phyloP scores from a whole-genome alignment of 2,329 filamentous ascomycete species.

The Cercospora sp. region DNA sequence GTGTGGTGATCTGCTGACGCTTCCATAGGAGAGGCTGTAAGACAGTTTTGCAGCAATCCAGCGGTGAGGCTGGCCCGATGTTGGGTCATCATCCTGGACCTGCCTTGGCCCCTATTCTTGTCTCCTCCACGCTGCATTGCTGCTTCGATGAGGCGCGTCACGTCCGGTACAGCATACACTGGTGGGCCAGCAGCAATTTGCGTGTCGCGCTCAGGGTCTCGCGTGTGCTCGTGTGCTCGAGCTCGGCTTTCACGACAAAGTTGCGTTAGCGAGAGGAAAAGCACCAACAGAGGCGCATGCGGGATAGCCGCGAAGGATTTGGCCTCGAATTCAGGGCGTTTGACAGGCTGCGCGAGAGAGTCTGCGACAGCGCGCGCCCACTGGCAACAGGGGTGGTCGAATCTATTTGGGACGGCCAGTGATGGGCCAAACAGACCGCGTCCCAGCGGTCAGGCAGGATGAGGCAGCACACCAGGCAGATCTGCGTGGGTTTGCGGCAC shows the following conservation, averaged over 20 bases:
- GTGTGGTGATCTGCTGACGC: constrained; percentile 9
- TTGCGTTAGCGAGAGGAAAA: neutral
- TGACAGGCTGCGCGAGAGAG: neutral
- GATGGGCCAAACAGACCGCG: neutral
- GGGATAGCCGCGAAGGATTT: constrained; percentile 6
- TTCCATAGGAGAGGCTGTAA: neutral
- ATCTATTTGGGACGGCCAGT: neutral
- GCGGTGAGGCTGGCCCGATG: neutral
- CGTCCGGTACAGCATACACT: neutral
- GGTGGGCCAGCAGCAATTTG: neutral
- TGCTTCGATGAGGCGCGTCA: neutral
- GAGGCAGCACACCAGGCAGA: neutral
- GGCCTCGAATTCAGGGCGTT: neutral
- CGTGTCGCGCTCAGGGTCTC: neutral
- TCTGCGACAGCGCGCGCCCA: neutral
- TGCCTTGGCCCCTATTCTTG: neutral
- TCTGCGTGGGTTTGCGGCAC: neutral
- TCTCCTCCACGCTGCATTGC: neutral
- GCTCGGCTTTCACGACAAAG: neutral
- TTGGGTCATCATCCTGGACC: neutral
- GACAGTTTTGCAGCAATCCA: neutral
- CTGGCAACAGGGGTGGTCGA: neutral
- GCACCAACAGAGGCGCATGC: neutral
- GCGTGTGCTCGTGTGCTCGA: neutral
- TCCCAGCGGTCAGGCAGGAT: neutral